Evolutionary conservation across 2,329 filamentous ascomycete species (phyloP).

Genomic region (Trichophyton rubrum): DNA sequence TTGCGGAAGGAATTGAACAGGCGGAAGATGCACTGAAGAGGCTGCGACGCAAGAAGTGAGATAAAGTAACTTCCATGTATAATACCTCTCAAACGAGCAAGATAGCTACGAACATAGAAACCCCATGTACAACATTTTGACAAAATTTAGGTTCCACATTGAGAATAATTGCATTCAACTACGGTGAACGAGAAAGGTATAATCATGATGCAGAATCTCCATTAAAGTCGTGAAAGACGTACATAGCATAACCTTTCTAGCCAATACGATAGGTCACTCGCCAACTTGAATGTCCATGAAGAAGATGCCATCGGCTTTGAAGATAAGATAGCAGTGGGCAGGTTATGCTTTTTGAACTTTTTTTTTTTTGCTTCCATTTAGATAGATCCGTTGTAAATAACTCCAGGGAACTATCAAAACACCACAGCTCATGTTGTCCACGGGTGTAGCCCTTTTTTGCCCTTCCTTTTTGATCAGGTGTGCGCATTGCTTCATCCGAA

Average conservation of each 20-base stretch:
- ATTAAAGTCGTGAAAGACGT: neutral
- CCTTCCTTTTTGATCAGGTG: neutral
- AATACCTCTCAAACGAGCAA: neutral
- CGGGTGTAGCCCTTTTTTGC: neutral
- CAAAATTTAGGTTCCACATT: neutral
- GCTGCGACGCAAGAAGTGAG: slow-evolving; percentile 15
- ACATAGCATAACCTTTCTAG: slow-evolving; percentile 2
- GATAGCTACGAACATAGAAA: neutral
- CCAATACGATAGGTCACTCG: neutral
- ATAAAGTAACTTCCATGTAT: neutral
- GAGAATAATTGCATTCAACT: neutral
- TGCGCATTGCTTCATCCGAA: slow-evolving; percentile 2
- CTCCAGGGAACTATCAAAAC: slow-evolving; percentile 1
- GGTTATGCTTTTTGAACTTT: neutral
- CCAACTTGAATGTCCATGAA: neutral
- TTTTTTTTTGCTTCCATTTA: slow-evolving; percentile 4
- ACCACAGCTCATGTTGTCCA: neutral
- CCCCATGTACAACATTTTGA: neutral
- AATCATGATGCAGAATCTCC: neutral
- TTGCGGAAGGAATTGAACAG: slow-evolving; percentile 23
- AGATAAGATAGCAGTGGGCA: neutral
- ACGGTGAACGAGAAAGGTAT: neutral
- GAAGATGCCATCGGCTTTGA: neutral
- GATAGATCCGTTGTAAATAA: slow-evolving; percentile 2
- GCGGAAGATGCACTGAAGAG: slow-evolving; percentile 22